Conservation (phyloP, 345 rosid species). For the Alliaria petiolata region DNA sequence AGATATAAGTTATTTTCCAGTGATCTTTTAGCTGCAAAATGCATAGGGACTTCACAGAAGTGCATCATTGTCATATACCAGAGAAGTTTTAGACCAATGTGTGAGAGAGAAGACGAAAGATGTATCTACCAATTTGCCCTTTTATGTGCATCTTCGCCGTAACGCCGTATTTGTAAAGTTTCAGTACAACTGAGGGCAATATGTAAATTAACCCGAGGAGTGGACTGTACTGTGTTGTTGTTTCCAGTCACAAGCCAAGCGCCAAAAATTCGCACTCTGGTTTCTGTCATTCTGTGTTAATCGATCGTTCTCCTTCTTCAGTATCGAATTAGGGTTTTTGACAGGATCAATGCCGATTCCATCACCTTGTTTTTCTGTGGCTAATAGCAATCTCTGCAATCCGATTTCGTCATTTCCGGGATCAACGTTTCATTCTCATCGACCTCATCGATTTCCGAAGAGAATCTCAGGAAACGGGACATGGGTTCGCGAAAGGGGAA, state of each 20-base stretch:
- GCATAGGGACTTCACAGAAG: neutral
- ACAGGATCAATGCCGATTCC: neutral
- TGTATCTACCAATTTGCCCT: too few species aligned
- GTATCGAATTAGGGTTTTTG: neutral
- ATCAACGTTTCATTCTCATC: slow-evolving; percentile 6
- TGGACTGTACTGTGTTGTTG: neutral
- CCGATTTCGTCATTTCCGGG: slow-evolving; percentile 21
- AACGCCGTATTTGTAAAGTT: too few species aligned
- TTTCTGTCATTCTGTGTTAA: neutral
- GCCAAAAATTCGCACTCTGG: neutral
- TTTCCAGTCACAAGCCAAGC: neutral
- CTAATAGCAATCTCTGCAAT: neutral
- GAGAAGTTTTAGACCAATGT: too few species aligned
- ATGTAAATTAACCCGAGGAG: neutral
- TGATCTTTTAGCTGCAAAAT: neutral
- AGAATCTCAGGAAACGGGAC: neutral
- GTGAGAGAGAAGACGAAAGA: too few species aligned
- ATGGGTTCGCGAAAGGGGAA: neutral
- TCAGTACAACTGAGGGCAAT: neutral
- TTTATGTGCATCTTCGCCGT: too few species aligned
- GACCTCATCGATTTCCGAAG: neutral
- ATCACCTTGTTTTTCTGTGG: neutral
- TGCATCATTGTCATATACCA: neutral
- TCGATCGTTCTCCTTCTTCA: neutral
- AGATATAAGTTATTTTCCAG: neutral